Base-by-base conservation (phyloP, 2,329 filamentous ascomycete genomes). In the Aspergillus tamarii region DNA sequence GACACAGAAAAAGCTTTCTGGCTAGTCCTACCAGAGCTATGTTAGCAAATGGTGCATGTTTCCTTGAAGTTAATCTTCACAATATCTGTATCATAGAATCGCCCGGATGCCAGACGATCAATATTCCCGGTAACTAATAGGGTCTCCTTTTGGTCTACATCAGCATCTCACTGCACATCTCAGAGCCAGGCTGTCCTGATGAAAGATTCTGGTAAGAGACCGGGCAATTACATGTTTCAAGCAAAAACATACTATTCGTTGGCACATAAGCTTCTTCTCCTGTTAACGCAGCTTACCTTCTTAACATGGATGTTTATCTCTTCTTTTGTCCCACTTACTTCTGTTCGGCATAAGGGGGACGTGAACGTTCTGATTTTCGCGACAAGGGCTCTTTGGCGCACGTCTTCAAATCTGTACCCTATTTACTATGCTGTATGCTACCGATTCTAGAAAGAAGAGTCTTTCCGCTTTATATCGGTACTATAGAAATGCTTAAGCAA, bases 1-100 rank as follows among this genome's bases (percentile, higher is more conserved):
- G 54, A 74, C 73, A 12, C 74, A 76, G 50, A 76, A 74, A 59
- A 76, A 74, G 56, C 62, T 66, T 23, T 56, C 61, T 23, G 53
- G 53, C n/a, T 64, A 59, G 30, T 11, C 19, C 9, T 21, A 21
- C 19, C 9, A 12, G 48, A 52, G 26, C 28, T 32, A 52, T 21
- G 10, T 8, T 19, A 21, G 26, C 16, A 14, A 19, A 19, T 50
- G 16, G 46, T n/a, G 46, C 26, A 50, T 16, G 46, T 28, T 48
- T 30, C 11, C 46, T 50, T 9, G 23, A 50, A 19, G 46, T 6
- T 19, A 14, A 30, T 19, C 5, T 50, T 28, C 46, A 28, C 16
- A 11, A 19, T 19, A 48, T 16, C 23, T 48, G 11, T 11, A 32
- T 32, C 32, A 32, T 32, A 11, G 32, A 32, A 12, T 32, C 32